Percentiles rank a stretch among this genome's conserved stretches.
phyloP scores from a whole-genome alignment of 108 stramenopile species.

The Cylindrotheca fusiformis region DNA sequence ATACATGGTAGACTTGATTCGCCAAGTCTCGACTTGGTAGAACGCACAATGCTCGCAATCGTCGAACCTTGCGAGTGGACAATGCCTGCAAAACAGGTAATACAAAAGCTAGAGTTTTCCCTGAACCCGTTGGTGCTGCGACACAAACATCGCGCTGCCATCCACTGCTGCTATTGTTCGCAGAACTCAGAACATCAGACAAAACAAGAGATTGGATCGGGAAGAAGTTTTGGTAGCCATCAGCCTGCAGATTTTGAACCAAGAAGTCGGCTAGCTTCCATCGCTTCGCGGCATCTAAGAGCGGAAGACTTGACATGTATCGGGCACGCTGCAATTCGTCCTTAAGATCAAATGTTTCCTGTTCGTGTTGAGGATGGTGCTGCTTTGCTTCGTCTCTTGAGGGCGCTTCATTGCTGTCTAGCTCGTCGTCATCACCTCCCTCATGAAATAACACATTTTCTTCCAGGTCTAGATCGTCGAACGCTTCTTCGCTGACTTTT shows the following conservation, averaged over 20 bases:
- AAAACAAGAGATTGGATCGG: constrained; percentile 89
- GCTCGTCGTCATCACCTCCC: constrained; percentile 4
- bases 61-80: constrained; percentile 47
- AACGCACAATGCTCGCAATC: constrained; percentile 89
- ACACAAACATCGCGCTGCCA: constrained; percentile 77
- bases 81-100: constrained; percentile 82
- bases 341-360: constrained; percentile 11
- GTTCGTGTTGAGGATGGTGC: not conserved
- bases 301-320: constrained; percentile 57
- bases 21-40: constrained; percentile 93
- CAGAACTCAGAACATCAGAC: constrained; percentile 76
- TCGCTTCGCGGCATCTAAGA: constrained; percentile 54
- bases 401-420: not conserved
- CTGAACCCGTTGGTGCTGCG: constrained; percentile 86
- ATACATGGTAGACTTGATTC: constrained; percentile 84
- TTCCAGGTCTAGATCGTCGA: constrained; percentile 72
- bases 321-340: constrained; percentile 50
- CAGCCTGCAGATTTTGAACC: constrained; percentile 52
- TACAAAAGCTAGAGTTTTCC: constrained; percentile 89
- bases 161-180: constrained; percentile 44
- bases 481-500: constrained; percentile 56
- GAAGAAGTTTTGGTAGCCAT: constrained; percentile 80
- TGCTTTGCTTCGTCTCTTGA: constrained; percentile 5
- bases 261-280: constrained; percentile 79
- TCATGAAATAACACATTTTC: constrained; percentile 35